Evolutionary conservation across 2,329 filamentous ascomycete species (phyloP).

Genomic region (Coniochaeta sp.): DNA sequence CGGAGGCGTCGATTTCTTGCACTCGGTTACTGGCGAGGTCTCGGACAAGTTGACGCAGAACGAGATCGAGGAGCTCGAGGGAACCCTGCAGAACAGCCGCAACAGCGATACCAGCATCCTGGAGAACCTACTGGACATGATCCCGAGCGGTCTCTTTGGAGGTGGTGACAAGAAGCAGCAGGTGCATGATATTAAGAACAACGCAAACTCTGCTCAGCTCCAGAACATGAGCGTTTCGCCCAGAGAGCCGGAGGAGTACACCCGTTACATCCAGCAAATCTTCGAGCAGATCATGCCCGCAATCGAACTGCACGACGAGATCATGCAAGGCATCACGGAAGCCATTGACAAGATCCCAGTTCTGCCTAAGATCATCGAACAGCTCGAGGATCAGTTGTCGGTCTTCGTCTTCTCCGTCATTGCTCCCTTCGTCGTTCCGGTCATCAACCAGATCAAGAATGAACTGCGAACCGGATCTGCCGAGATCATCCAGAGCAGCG

Average conservation of each 20-base stretch:
- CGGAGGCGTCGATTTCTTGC: conserved; percentile 88
- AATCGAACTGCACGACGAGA: conserved; percentile 83
- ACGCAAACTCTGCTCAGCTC: conserved; percentile 69
- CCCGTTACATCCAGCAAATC: conserved; percentile 64
- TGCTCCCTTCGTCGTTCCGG: conserved; percentile 78
- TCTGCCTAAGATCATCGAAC: conserved; percentile 75
- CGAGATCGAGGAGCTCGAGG: conserved; percentile 82
- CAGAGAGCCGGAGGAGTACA: conserved; percentile 76
- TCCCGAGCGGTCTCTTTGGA: conserved; percentile 75
- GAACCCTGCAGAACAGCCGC: conserved; percentile 61
- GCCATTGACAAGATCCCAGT: conserved; percentile 81
- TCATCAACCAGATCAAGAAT: conserved; percentile 79
- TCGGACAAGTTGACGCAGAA: conserved; percentile 88
- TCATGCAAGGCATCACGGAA: conserved; percentile 71
- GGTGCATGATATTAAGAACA: conserved; percentile 71
- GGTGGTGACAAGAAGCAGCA: conserved; percentile 66
- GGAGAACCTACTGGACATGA: conserved; percentile 71
- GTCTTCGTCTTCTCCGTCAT: conserved; percentile 88
- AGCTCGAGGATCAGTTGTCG: conserved; percentile 80
- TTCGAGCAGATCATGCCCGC: conserved; percentile 80
- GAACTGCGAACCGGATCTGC: conserved; percentile 81
- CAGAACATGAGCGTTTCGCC: conserved; percentile 68
- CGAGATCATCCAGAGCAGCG: conserved; percentile 80
- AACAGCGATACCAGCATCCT: conserved; percentile 66
- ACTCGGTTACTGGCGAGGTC: conserved; percentile 74